Evolutionary conservation across 176 grass and related monocot species (phyloP).

Genomic region (Avena sativa): DNA sequence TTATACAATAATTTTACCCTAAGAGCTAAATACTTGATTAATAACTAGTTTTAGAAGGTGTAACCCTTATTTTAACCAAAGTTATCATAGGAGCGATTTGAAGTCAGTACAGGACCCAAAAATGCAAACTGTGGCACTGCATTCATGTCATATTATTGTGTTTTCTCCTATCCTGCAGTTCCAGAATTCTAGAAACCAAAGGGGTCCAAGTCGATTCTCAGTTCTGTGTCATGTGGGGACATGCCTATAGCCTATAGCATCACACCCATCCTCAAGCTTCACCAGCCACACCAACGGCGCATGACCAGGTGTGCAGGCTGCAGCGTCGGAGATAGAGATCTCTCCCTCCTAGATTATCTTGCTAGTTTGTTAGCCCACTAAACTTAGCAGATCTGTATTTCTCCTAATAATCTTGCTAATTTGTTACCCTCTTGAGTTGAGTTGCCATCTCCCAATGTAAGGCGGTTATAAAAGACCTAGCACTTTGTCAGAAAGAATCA

Average conservation of each 20-base stretch:
- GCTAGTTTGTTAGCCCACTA: not conserved
- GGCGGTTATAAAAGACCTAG: not conserved
- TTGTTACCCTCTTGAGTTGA: not conserved
- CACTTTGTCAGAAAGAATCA: not conserved
- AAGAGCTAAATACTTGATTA: not conserved
- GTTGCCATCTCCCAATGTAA: not conserved
- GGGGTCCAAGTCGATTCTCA: not conserved
- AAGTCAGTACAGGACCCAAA: not conserved
- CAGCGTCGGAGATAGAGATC: not conserved
- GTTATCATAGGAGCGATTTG: not conserved
- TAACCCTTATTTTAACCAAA: conserved; percentile 5
- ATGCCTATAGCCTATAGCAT: not conserved
- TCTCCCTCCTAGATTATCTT: not conserved
- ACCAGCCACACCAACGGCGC: not conserved
- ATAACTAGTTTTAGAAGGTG: not conserved
- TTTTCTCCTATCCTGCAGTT: conserved; percentile 17
- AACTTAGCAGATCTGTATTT: not conserved
- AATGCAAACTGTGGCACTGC: not conserved
- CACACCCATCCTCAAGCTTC: not conserved
- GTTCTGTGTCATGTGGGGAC: not conserved
- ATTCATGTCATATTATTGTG: not conserved
- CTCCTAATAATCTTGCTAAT: not conserved
- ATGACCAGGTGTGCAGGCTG: not conserved
- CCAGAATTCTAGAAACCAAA: not conserved
- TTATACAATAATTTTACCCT: not conserved